phyloP scores from a whole-genome alignment of 163 green algal genomes.

The Coccomyxa subellipsoidea region DNA sequence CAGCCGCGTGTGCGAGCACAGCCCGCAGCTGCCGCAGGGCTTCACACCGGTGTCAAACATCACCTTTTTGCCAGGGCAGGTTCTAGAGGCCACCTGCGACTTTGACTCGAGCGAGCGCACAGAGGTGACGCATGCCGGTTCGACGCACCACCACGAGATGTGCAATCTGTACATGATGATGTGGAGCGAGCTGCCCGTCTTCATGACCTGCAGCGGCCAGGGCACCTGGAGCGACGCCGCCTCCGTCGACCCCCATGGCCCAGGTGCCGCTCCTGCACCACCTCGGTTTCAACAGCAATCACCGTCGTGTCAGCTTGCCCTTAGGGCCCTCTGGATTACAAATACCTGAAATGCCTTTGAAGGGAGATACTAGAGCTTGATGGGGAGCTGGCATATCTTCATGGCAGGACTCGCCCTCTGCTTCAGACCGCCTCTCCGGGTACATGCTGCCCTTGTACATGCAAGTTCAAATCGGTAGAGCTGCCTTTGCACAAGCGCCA shows the following conservation, averaged over 20 bases:
- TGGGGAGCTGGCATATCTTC: no score
- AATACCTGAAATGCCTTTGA: no score
- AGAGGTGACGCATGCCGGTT: conserved; percentile 13
- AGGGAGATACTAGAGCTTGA: no score
- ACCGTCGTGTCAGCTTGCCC: no score
- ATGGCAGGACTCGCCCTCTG: no score
- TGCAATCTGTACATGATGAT: conserved; percentile 90
- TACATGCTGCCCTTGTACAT: no score
- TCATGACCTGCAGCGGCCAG: conserved; percentile 47
- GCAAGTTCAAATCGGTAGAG: no score
- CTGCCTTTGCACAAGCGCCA: no score
- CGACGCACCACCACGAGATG: conserved; percentile 71
- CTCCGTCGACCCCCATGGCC: conserved; percentile 25
- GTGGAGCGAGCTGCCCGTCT: conserved; percentile 57
- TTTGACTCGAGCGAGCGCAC: conserved; percentile 61
- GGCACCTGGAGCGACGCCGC: conserved; percentile 21
- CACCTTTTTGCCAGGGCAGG: conserved; percentile 41
- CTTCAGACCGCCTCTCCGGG: no score
- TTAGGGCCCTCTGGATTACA: no score
- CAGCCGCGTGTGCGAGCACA: conserved; percentile 36
- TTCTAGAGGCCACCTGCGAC: conserved; percentile 69
- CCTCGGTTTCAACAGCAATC: not conserved
- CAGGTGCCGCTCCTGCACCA: not conserved
- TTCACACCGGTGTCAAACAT: conserved; percentile 58
- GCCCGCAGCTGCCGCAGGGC: conserved; percentile 77